Conservation (phyloP, 441 rosid species). For the Bocquillonia castaneifolia region DNA sequence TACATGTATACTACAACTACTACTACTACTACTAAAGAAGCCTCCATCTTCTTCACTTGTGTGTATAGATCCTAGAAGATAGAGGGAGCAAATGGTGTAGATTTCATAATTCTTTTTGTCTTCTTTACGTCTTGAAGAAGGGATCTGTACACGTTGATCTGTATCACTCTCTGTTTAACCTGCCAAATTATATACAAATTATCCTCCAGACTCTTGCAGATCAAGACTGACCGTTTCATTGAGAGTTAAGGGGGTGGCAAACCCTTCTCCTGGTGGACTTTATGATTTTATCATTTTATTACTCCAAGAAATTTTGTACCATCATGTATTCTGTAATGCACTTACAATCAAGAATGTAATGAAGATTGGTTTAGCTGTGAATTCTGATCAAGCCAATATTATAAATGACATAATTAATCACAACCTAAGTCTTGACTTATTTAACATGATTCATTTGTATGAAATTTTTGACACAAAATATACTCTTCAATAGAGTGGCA, state of each 20-base stretch:
- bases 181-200: background rate
- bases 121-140: slow-evolving; percentile 9
- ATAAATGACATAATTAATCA: no score
- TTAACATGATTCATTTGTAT: no score
- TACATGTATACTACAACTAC: slow-evolving; percentile 28
- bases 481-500: no score
- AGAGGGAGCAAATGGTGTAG: slow-evolving; percentile 23
- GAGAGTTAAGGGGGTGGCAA: background rate
- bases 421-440: no score
- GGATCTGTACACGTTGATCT: slow-evolving; percentile 1
- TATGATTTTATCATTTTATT: no score
- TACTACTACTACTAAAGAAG: slow-evolving; percentile 22
- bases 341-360: background rate
- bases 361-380: background rate
- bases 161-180: slow-evolving; percentile 15
- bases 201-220: background rate
- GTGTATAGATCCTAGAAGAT: slow-evolving; percentile 32
- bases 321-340: background rate
- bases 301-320: background rate
- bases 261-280: background rate
- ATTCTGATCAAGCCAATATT: background rate
- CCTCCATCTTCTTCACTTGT: slow-evolving; percentile 21
- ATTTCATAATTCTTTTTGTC: slow-evolving; percentile 15
- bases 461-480: no score
- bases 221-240: background rate